Conservation (phyloP, 2,329 filamentous ascomycete species). For the Aspergillus eucalypticola region DNA sequence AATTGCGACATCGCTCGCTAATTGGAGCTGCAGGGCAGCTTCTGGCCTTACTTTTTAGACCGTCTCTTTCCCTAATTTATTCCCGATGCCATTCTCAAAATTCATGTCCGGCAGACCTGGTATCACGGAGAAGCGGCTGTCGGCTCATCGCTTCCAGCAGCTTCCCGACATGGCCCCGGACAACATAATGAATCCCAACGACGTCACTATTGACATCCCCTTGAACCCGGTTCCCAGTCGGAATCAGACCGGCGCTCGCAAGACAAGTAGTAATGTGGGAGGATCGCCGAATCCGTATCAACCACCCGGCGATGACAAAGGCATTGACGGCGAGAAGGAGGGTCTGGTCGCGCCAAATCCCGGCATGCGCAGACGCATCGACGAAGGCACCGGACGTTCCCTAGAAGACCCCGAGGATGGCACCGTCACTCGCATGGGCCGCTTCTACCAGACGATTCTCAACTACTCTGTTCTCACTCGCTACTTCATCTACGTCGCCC, state of each 20-base stretch:
- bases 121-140: slow-evolving; percentile 44
- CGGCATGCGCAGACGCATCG: slow-evolving; percentile 39
- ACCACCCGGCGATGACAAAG: slow-evolving; percentile 24
- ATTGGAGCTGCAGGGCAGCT: slow-evolving; percentile 5
- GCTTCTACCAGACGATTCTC: slow-evolving; percentile 61
- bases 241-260: slow-evolving; percentile 48
- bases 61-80: background rate
- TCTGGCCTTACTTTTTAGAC: slow-evolving; percentile 4
- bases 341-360: slow-evolving; percentile 17
- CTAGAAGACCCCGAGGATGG: slow-evolving; percentile 52
- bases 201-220: slow-evolving; percentile 63
- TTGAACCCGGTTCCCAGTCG: slow-evolving; percentile 57
- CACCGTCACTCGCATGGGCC: slow-evolving; percentile 59
- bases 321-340: slow-evolving; percentile 36
- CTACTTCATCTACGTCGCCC: slow-evolving; percentile 64
- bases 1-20: slow-evolving; percentile 5
- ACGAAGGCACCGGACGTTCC: slow-evolving; percentile 32
- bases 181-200: slow-evolving; percentile 51
- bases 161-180: slow-evolving; percentile 36
- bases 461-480: slow-evolving; percentile 64
- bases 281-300: slow-evolving; percentile 36
- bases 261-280: slow-evolving; percentile 33
- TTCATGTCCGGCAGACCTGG: slow-evolving; percentile 39
- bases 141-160: slow-evolving; percentile 48
- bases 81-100: background rate